These are phyloP conservation scores for Neurospora sp. DNA, from an alignment of 2,329 filamentous ascomycete genomes.

Conservation along the genomic window DNA sequence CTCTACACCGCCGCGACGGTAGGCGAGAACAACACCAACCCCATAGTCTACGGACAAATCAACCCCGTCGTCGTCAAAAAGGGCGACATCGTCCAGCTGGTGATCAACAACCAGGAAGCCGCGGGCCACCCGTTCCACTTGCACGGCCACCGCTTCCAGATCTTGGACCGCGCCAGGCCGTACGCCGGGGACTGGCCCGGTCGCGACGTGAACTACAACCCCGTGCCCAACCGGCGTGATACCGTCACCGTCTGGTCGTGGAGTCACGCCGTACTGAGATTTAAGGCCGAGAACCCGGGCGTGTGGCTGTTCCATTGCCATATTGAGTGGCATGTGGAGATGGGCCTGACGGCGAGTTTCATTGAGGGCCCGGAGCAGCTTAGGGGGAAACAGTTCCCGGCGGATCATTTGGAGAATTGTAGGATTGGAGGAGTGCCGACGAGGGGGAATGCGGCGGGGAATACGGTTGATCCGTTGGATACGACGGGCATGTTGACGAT, in stretches of 20 bases:
- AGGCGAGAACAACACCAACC: slow-evolving; percentile 33
- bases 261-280: slow-evolving; percentile 41
- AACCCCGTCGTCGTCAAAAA: slow-evolving; percentile 30
- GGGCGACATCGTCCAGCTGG: slow-evolving; percentile 34
- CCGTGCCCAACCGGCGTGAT: slow-evolving; percentile 26
- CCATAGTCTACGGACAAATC: slow-evolving; percentile 32
- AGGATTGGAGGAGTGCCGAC: slow-evolving; percentile 36
- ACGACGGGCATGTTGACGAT: slow-evolving; percentile 40
- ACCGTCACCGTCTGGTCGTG: slow-evolving; percentile 29
- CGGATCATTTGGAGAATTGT: slow-evolving; percentile 43
- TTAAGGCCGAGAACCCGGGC: slow-evolving; percentile 42
- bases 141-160: slow-evolving; percentile 46
- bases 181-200: slow-evolving; percentile 28
- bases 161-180: slow-evolving; percentile 32
- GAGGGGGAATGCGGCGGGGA: slow-evolving; percentile 59
- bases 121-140: slow-evolving; percentile 43
- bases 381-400: slow-evolving; percentile 42
- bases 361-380: slow-evolving; percentile 51
- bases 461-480: slow-evolving; percentile 45
- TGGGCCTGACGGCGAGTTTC: slow-evolving; percentile 45
- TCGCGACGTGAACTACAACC: slow-evolving; percentile 19
- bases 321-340: slow-evolving; percentile 52
- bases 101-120: slow-evolving; percentile 39
- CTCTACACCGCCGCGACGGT: slow-evolving; percentile 61
- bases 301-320: slow-evolving; percentile 50